Evolutionary conservation across 2,329 filamentous ascomycete genomes (phyloP), one percentile per base, ranked within the genome.

Genomic region (Calonectria multiphialidica): DNA sequence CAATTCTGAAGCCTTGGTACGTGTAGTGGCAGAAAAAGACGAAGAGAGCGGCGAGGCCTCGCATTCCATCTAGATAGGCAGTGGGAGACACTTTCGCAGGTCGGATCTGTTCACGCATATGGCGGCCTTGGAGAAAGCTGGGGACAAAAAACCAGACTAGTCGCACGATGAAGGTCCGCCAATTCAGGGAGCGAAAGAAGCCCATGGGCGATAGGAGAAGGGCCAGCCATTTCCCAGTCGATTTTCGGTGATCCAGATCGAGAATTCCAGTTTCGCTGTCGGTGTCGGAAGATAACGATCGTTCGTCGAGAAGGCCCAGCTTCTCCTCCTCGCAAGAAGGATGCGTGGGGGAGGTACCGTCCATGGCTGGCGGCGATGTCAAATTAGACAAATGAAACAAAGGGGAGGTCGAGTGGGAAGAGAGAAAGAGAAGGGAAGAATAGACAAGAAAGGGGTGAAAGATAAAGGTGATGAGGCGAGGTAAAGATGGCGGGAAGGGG

Each of bases 1-100:
- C 86, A 74, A 90, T 87, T 79, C 79, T 80, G 80, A 89, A 90
- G 74, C 82, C 84, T 45, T 88, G 88, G 79, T 90, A 91, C 63
- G 84, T 85, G 77, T 87, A 89, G 80, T 91, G 89, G 75, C 88
- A 91, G 80, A 90, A 88, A 80, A 88, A 88, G 73, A 91, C 89
- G 71, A 88, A 85, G 37, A 90, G 83, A 6, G 89, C 88, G 45
- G 89, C 89, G 15, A 90, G 79, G 16, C 89, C 89, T 72, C 89
- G 86, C 84, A 91, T 88, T 72, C 89, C 89, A 75, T 91, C 89
- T 57, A 91, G 87, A 75, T 91, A 90, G 9, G 89, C 85, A 10
- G 89, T 91, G 18, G 89, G 88, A 42, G 84, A 80, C n/a, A 88
- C 81, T 59, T 84, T 85, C 28, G 84, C 80, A 5, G 83, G 80